These are phyloP conservation scores for Colletotrichum sansevieriae DNA, from an alignment of 2,329 filamentous ascomycete genomes.

Conservation along the genomic window DNA sequence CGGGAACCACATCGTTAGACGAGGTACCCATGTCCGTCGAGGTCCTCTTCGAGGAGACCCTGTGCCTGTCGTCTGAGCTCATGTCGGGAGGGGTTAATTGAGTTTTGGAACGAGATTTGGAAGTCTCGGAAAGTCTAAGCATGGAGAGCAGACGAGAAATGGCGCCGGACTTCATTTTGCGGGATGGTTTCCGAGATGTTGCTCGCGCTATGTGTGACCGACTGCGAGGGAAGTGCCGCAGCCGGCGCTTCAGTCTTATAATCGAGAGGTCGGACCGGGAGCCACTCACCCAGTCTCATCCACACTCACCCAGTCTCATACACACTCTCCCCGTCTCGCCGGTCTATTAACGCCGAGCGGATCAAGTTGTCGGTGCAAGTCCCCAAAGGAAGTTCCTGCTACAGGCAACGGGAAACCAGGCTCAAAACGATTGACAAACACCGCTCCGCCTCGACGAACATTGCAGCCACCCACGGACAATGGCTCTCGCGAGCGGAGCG, in stretches of 20 bases:
- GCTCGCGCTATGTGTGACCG: background rate
- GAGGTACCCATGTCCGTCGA: conserved; percentile 14
- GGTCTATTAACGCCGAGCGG: conserved; percentile 1
- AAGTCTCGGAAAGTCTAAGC: background rate
- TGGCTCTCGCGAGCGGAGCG: background rate
- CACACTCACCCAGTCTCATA: background rate
- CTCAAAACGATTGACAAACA: conserved; percentile 8
- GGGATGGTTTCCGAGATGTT: background rate
- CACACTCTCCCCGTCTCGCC: background rate
- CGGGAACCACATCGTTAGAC: conserved; percentile 7
- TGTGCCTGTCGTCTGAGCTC: conserved; percentile 12
- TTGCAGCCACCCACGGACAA: background rate
- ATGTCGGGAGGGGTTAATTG: conserved; percentile 1
- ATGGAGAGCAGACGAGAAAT: conserved; percentile 1
- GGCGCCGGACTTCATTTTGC: background rate
- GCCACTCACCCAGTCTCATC: background rate
- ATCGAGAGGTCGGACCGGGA: background rate
- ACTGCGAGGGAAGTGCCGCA: background rate
- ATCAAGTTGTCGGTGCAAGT: background rate
- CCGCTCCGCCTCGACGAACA: conserved; percentile 3
- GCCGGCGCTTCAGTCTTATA: background rate
- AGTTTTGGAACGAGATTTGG: conserved; percentile 11
- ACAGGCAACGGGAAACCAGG: background rate
- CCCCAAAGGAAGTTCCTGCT: conserved; percentile 4
- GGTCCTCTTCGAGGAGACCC: conserved; percentile 17